Percentiles rank a stretch among this genome's conserved stretches.
phyloP scores from a whole-genome alignment of 2,329 filamentous ascomycete species.

The Aspergillus amoenus region DNA sequence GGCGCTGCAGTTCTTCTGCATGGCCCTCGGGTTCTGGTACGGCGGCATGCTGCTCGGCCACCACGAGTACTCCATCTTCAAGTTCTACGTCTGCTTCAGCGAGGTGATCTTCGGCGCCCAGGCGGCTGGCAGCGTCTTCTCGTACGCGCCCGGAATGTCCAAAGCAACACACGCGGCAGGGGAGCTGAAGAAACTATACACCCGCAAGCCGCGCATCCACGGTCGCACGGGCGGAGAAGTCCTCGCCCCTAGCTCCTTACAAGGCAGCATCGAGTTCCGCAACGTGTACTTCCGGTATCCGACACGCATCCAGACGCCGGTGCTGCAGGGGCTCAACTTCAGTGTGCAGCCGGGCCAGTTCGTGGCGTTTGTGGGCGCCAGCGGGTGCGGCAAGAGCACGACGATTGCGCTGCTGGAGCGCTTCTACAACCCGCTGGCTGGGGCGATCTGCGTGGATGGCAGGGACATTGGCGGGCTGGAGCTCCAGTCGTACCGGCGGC shows the following conservation, averaged over 20 bases:
- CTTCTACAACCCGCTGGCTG: conserved; percentile 66
- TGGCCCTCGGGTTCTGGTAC: conserved; percentile 62
- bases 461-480: conserved; percentile 58
- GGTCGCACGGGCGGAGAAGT: conserved; percentile 57
- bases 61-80: conserved; percentile 42
- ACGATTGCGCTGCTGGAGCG: conserved; percentile 59
- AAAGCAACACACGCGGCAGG: conserved; percentile 35
- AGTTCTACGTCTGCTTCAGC: conserved; percentile 48
- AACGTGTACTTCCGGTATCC: conserved; percentile 42
- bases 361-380: conserved; percentile 54
- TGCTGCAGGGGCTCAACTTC: conserved; percentile 21
- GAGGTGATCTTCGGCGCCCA: conserved; percentile 40
- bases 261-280: conserved; percentile 35
- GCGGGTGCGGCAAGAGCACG: conserved; percentile 61
- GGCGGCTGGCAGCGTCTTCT: conserved; percentile 28
- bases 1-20: conserved; percentile 27
- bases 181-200: conserved; percentile 44
- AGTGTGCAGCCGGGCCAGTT: conserved; percentile 48
- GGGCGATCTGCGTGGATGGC: conserved; percentile 64
- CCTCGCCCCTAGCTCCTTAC: conserved; percentile 52
- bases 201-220: conserved; percentile 45
- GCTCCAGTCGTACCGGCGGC: conserved; percentile 59
- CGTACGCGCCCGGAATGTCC: conserved; percentile 32
- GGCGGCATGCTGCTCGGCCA: conserved; percentile 59
- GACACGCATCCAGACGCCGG: conserved; percentile 16